Evolutionary conservation across 805 yeast genomes (phyloP), one percentile per base, ranked within the genome.

Genomic region (Ogataea pilisensis): DNA sequence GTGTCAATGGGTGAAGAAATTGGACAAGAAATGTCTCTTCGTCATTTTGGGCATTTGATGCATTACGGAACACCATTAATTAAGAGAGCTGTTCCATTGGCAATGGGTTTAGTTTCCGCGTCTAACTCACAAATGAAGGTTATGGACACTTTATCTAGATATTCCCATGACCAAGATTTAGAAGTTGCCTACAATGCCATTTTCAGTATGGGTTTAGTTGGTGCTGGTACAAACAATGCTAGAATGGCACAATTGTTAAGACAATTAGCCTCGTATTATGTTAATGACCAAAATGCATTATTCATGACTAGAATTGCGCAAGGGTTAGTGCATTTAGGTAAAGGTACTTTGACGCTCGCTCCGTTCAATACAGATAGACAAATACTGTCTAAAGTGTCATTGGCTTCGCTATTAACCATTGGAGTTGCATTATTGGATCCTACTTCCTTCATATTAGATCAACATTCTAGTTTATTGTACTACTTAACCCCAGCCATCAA

Each of bases 181-280:
- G 95, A 87, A 58, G 96, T 93, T 41, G 96, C 98, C 6, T 82
- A 83, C 61, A 93, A 90, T 60, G 89, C 99, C 17, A 89, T 93
- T 49, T 91, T 87, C 57, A 82, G 96, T 33, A 90, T 93, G 98
- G 99, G 99, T 41, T 69, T 93, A 48, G 95, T 91, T 53, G 99
- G 99, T 61, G 93, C 98, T 17, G 99, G 99, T 66, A 93, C 99
- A 22, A 91, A 93, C 66, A 93, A 93, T 61, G 99, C 99, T 7
- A 84, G 99, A 69, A 73, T 93, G 49, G 98, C 98, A 3, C 99
- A 93, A 69, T 73, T 93, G 49, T 75, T 93, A 58, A 80, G 99
- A 64, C 98, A 93, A 65, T 75, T 93, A 54, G 98, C 99, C 1
- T 80, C 87, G 40, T 93, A 93, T 64, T 95, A 93, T 63, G 76